phyloP scores from a whole-genome alignment of 2,329 filamentous ascomycete species.

The Cordyceps fumosorosea region DNA sequence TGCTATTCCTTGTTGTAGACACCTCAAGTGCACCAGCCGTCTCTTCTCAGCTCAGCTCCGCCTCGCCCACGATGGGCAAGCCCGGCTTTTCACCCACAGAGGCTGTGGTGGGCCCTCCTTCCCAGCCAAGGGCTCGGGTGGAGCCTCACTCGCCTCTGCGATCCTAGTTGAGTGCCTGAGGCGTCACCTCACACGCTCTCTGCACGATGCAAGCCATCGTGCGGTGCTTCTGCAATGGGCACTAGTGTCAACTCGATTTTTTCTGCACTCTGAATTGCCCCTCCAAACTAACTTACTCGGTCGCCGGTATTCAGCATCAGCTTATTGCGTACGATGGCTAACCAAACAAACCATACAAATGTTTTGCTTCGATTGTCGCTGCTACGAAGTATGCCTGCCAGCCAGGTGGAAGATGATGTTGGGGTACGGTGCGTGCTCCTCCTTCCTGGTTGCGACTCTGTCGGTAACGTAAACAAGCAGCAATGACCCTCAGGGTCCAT shows the following conservation, averaged over 20 bases:
- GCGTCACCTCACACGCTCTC: background rate
- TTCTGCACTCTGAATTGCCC: background rate
- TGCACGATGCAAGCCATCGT: conserved; percentile 1
- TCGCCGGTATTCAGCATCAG: background rate
- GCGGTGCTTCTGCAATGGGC: conserved; percentile 9
- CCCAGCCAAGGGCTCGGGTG: background rate
- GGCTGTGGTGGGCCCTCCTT: background rate
- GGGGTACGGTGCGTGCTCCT: background rate
- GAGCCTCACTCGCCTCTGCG: background rate
- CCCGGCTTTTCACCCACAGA: background rate
- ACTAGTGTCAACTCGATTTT: conserved; percentile 1
- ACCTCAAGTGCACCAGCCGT: background rate
- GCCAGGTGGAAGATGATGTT: background rate
- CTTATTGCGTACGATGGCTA: background rate
- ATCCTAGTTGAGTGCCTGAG: background rate
- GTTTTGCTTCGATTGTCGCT: background rate
- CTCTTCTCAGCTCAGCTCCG: conserved; percentile 1
- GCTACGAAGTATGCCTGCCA: background rate
- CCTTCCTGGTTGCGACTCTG: background rate
- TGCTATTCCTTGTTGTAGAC: no score
- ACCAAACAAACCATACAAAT: background rate
- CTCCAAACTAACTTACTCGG: background rate
- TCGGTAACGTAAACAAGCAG: background rate
- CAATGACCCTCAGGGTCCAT: background rate
- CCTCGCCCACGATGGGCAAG: background rate